phyloP scores from a whole-genome alignment of 495 filamentous ascomycete species.

The Xylaria sp. region DNA sequence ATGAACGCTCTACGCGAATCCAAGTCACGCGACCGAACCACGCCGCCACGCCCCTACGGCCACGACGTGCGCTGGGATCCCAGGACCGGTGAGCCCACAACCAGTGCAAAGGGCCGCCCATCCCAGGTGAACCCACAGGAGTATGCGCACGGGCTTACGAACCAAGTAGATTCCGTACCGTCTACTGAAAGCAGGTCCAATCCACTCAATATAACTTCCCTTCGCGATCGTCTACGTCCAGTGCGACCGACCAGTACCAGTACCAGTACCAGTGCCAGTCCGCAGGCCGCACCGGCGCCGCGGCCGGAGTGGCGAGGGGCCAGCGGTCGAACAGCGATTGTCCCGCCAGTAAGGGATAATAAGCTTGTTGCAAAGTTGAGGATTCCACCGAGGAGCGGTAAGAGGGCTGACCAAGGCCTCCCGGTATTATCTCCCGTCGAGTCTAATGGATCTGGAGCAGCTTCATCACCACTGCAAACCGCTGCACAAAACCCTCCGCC shows the following conservation, averaged over 20 bases:
- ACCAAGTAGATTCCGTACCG: conserved; percentile 32
- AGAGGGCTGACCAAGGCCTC: conserved; percentile 38
- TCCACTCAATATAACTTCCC: conserved; percentile 35
- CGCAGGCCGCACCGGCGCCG: conserved; percentile 42
- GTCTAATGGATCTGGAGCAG: conserved; percentile 34
- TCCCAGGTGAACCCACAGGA: conserved; percentile 56
- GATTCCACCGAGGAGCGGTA: conserved; percentile 54
- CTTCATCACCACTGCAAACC: conserved; percentile 27
- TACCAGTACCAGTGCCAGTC: conserved; percentile 40
- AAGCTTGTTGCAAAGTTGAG: conserved; percentile 49
- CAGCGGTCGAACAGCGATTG: conserved; percentile 56
- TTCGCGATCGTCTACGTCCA: conserved; percentile 54
- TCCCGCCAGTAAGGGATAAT: conserved; percentile 55
- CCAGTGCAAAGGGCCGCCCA: conserved; percentile 49
- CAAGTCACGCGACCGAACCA: conserved; percentile 40
- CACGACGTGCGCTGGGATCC: conserved; percentile 55
- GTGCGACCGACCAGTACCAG: conserved; percentile 45
- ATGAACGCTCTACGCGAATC: conserved; percentile 40
- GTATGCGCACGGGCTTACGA: conserved; percentile 48
- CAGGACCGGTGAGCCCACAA: conserved; percentile 57
- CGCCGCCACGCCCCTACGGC: conserved; percentile 38
- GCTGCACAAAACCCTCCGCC: neutral
- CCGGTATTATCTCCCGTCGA: conserved; percentile 32
- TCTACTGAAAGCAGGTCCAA: conserved; percentile 33
- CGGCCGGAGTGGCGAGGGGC: conserved; percentile 62